Evolutionary conservation across 257 asterid species (phyloP), one percentile per base, ranked within the genome.

Genomic region (Salvia rosmarinus): DNA sequence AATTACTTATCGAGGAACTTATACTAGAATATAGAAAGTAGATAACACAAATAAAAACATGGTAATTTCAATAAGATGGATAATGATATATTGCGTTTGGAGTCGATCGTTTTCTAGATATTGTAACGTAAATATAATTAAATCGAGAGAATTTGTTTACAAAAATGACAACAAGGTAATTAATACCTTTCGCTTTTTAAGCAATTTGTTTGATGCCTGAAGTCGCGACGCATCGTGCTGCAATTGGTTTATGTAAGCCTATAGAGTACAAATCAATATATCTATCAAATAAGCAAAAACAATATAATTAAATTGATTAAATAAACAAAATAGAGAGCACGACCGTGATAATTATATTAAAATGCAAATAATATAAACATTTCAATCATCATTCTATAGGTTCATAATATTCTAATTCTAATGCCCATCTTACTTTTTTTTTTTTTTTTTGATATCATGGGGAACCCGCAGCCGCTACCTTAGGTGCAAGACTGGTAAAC

Each of bases 181-280:
- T n/a, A 7, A 17, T 78, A 85, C 85, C 86, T 83, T 74, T 69
- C 55, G 61, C 74, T 73, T 83, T 51, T 52, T 77, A 51, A 81
- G 83, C 77, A 67, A 77, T 4, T 35, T 17, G 39, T 83, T 85
- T 17, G 71, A 64, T 17, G 43, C 19, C 75, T 56, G 77, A 58
- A 83, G 70, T 46, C 75, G 77, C 50, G 17, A 23, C 66, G 43
- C 77, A n/a, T 70, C 43, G 6, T 72, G 72, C 83, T 81, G 74
- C 80, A 85, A 61, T 68, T 65, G 68, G 56, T 76, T 71, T 14
- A 75, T 85, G 74, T 82, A 59, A 16, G 81, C 87, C n/a, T n/a
- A 87, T 79, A 57, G 64, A 68, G 64, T 16, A 71, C 13, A 60
- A 16, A 63, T 28, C 56, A 59, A 23, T 52, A 34, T 57, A 14